These are phyloP conservation scores for Nectriaceae sp. DNA, from an alignment of 2,329 filamentous ascomycete species.

Conservation along the genomic window DNA sequence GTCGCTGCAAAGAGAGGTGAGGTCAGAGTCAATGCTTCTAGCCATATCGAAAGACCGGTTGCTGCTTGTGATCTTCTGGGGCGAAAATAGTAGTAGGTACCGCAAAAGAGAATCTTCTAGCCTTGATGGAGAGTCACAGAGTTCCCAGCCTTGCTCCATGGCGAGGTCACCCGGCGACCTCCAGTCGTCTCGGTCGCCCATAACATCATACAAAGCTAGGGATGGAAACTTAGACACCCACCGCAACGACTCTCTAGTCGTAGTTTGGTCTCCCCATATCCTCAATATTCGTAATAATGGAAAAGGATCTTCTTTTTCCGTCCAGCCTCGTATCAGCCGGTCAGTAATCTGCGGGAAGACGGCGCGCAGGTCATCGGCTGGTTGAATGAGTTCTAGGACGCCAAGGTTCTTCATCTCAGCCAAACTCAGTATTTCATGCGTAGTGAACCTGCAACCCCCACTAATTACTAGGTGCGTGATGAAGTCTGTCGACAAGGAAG, in stretches of 20 bases:
- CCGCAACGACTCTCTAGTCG: constrained; percentile 42
- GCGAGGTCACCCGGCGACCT: constrained; percentile 23
- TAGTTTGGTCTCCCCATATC: constrained; percentile 44
- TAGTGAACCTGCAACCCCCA: constrained; percentile 36
- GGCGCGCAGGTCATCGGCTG: constrained; percentile 27
- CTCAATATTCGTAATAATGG: constrained; percentile 48
- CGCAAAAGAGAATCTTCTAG: constrained; percentile 35
- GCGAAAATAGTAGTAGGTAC: constrained; percentile 39
- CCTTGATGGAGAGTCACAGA: constrained; percentile 24
- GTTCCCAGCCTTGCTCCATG: constrained; percentile 36
- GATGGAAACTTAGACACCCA: constrained; percentile 46
- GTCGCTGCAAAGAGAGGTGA: constrained; percentile 36
- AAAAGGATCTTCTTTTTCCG: constrained; percentile 43
- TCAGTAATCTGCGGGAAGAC: constrained; percentile 44
- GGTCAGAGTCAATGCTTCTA: constrained; percentile 36
- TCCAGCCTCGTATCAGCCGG: constrained; percentile 49
- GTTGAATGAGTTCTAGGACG: constrained; percentile 48
- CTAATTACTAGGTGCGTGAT: constrained; percentile 44
- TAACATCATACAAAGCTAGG: constrained; percentile 47
- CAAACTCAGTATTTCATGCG: constrained; percentile 43
- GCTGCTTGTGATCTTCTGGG: constrained; percentile 25
- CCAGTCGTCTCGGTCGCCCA: constrained; percentile 40
- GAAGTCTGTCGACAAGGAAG: constrained; percentile 39
- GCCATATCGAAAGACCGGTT: constrained; percentile 29
- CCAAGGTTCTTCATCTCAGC: constrained; percentile 48